Base-by-base conservation (phyloP, 176 grass and related monocot genomes). In the Ensete ventricosum region DNA sequence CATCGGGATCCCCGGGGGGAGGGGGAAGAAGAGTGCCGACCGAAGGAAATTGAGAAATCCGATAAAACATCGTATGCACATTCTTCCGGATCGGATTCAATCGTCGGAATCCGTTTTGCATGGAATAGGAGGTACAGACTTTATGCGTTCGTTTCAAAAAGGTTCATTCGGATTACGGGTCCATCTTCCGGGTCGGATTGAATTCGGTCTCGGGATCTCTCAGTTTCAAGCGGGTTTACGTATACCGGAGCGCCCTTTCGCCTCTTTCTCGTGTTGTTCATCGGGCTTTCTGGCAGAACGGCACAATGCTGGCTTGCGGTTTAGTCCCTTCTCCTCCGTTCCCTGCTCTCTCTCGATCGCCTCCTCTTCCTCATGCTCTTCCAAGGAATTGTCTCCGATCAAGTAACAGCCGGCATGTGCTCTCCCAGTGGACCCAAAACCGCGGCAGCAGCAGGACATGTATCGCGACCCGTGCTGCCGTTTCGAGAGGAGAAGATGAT, bases 1-100 rank as follows among this genome's bases (percentile, higher is more conserved):
- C 34, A 87, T 59, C 20, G 91, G 59, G 25, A 85, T 81, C 76
- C 76, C 22, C 22, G 22, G 22, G 22, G 22, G 27, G 81, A 20
- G 9, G 27, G 0, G 27, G 3, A 2, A 50, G 2, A 1, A 11
- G 5, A 16, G 9, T 2, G 34, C 11, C 11, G 64, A 22, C 43
- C 76, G 73, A 50, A 65, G 74, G 72, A 43, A 43, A 6, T 6
- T 43, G 4, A 43, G 34, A 43, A 43, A 43, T 43, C 34, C 34
- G 34, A 43, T 43, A 43, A 43, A 43, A 4, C 34, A 43, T 43
- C 4, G 34, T 5, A 43, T 43, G 4, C 34, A 43, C 34, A 43
- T 43, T 43, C 34, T 43, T 43, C 34, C 34, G 34, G 34, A 3
- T 43, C 34, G 34, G 34, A 43, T 43, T 43, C 34, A 43, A 43